phyloP scores from a whole-genome alignment of 306 rosid genomes.

The Arachis stenosperma region DNA sequence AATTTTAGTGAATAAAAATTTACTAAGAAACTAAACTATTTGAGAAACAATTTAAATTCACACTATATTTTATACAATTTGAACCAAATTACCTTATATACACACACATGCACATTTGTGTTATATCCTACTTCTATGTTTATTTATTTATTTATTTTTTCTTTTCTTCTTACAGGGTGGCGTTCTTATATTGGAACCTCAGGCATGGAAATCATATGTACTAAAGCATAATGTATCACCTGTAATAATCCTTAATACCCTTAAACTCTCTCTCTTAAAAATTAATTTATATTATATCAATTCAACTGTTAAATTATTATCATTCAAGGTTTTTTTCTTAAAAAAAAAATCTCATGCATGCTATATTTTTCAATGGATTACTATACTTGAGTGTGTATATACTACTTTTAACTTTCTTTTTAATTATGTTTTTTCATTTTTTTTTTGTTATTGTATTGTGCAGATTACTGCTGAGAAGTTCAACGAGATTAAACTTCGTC shows the following conservation, averaged over 20 bases:
- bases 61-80: too few relatives aligned
- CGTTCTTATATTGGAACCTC: slow-evolving; percentile 89
- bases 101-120: background rate
- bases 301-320: too few relatives aligned
- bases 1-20: too few relatives aligned
- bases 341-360: too few relatives aligned
- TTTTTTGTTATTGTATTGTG: slow-evolving; percentile 9
- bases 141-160: background rate
- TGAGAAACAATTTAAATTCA: too few relatives aligned
- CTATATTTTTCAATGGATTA: background rate
- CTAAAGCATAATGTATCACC: slow-evolving; percentile 42
- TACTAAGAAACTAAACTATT: too few relatives aligned
- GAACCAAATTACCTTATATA: too few relatives aligned
- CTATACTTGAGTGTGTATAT: background rate
- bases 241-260: slow-evolving; percentile 33
- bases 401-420: background rate
- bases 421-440: background rate
- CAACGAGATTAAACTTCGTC: slow-evolving; percentile 42
- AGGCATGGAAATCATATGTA: slow-evolving; percentile 87
- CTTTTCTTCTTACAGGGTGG: slow-evolving; percentile 72
- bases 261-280: background rate
- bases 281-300: background rate
- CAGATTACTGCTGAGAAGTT: slow-evolving; percentile 51
- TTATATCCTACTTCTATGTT: background rate
- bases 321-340: too few relatives aligned